Conservation (phyloP, 2,329 filamentous ascomycete species). For the Calonectria naviculata region DNA sequence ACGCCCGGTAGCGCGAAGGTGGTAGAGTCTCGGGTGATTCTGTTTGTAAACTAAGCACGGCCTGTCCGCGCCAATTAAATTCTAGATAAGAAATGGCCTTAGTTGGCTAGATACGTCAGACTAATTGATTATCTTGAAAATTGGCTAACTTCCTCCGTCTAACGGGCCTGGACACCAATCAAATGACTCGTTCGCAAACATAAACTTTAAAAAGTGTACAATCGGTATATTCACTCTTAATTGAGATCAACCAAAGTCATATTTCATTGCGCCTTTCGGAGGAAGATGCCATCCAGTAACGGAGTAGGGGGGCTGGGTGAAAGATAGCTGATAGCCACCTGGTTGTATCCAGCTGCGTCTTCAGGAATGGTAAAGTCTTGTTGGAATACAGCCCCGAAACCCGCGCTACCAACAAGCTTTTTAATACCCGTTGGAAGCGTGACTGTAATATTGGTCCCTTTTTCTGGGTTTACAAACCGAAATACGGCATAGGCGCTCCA, state of each 20-base stretch:
- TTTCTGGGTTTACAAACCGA: slow-evolving; percentile 12
- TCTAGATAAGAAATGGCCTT: too few species aligned
- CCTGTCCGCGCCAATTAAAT: background rate
- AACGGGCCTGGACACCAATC: too few species aligned
- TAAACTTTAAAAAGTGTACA: too few species aligned
- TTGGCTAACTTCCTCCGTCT: too few species aligned
- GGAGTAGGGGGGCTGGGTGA: background rate
- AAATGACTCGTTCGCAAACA: too few species aligned
- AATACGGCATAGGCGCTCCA: slow-evolving; percentile 7
- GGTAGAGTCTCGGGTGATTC: background rate
- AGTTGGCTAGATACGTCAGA: background rate
- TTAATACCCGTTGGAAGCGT: background rate
- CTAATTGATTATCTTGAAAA: too few species aligned
- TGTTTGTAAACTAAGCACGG: background rate
- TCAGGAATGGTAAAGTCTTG: background rate
- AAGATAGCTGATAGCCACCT: slow-evolving; percentile 10
- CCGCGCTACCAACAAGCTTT: background rate
- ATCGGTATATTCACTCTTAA: too few species aligned
- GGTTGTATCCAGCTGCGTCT: slow-evolving; percentile 14
- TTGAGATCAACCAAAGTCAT: too few species aligned
- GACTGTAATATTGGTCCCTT: slow-evolving; percentile 18
- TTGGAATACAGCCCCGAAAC: background rate
- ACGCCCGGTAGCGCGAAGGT: background rate
- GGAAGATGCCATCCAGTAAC: background rate
- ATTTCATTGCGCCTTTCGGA: background rate